Evolutionary conservation across 345 rosid species (phyloP).

Genomic region (Brassica incana): DNA sequence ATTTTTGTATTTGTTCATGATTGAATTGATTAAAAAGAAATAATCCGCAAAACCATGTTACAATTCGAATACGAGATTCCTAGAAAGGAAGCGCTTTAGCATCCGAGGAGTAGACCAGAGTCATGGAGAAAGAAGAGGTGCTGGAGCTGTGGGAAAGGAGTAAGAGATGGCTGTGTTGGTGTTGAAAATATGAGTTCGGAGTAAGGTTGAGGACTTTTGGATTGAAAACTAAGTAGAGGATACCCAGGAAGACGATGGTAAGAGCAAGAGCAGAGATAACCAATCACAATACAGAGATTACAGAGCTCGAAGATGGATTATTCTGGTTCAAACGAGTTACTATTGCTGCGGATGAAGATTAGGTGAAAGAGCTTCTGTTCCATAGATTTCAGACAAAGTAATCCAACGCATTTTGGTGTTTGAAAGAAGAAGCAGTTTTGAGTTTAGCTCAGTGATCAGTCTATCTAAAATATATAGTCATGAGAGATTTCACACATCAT

Average conservation of each 20-base stretch:
- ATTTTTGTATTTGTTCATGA: not conserved
- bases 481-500: constrained; percentile 14
- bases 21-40: not conserved
- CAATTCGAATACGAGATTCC: not conserved
- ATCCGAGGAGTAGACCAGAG: not conserved
- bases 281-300: not conserved
- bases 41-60: not conserved
- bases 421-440: not conserved
- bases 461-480: not conserved
- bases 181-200: not conserved
- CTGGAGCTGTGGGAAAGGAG: not conserved
- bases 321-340: not conserved
- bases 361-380: not conserved
- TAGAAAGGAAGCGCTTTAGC: not conserved
- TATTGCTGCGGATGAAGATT: not conserved
- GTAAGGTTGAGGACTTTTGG: not conserved
- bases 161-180: not conserved
- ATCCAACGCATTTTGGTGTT: constrained; percentile 1
- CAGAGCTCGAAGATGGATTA: not conserved
- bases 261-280: not conserved
- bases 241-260: not conserved
- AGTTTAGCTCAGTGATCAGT: not conserved
- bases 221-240: not conserved
- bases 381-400: constrained; percentile 9
- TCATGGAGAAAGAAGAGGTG: not conserved